Evolutionary conservation across 805 yeast species (phyloP).

Genomic region (Kluyveromyces dobzhanskii): DNA sequence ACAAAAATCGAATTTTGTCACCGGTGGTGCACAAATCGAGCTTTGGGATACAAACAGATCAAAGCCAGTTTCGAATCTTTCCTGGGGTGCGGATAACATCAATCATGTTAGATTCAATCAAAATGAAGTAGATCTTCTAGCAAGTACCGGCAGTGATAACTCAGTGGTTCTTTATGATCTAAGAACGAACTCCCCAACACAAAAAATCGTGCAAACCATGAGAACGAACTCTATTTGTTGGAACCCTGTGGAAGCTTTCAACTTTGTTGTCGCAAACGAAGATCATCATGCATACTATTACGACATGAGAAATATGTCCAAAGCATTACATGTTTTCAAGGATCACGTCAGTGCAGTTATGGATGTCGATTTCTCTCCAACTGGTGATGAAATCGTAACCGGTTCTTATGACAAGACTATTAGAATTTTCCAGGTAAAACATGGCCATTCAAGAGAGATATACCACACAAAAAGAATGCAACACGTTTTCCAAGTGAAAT

Average conservation of each 20-base stretch:
- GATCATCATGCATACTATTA: constrained; percentile 92
- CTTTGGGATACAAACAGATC: constrained; percentile 87
- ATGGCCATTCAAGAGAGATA: constrained; percentile 90
- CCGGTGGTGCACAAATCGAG: constrained; percentile 86
- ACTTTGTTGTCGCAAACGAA: constrained; percentile 86
- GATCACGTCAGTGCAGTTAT: constrained; percentile 95
- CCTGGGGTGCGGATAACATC: constrained; percentile 97
- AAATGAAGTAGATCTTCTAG: constrained; percentile 82
- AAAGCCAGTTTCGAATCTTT: constrained; percentile 63
- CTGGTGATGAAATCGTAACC: constrained; percentile 92
- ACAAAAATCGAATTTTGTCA: constrained; percentile 64
- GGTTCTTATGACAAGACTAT: constrained; percentile 94
- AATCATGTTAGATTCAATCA: constrained; percentile 76
- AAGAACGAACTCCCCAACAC: constrained; percentile 85
- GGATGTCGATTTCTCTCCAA: constrained; percentile 92
- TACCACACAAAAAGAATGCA: constrained; percentile 99
- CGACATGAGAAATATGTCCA: constrained; percentile 89
- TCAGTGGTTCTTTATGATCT: constrained; percentile 85
- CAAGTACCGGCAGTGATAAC: constrained; percentile 86
- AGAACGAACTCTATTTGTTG: constrained; percentile 82
- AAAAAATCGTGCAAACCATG: constrained; percentile 75
- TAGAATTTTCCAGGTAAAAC: constrained; percentile 62
- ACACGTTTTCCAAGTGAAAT: constrained; percentile 75
- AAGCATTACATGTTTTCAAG: constrained; percentile 77
- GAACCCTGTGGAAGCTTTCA: constrained; percentile 97